Evolutionary conservation across 2,329 filamentous ascomycete species (phyloP).

Genomic region (Aspergillus eucalypticola): DNA sequence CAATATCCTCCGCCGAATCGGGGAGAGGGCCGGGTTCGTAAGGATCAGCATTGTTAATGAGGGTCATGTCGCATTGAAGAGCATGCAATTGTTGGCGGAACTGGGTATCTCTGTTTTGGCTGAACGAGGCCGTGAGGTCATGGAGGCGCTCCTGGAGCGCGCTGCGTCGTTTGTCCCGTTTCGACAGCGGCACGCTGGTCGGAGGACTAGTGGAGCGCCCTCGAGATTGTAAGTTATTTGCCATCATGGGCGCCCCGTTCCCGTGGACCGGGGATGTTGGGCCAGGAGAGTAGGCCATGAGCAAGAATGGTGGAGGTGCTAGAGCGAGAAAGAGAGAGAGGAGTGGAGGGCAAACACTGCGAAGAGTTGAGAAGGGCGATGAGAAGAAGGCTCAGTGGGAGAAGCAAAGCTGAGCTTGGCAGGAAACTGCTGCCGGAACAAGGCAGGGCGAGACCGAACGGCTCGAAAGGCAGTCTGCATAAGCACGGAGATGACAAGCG

Average conservation of each 20-base stretch:
- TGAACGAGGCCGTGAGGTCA: conserved; percentile 74
- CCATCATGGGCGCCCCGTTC: conserved; percentile 19
- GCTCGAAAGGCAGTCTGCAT: conserved; percentile 2
- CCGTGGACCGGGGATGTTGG: conserved; percentile 33
- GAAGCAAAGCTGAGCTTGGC: neutral
- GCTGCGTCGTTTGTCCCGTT: conserved; percentile 86
- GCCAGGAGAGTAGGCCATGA: conserved; percentile 45
- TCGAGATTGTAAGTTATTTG: conserved; percentile 25
- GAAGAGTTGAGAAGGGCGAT: neutral
- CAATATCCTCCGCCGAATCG: conserved; percentile 65
- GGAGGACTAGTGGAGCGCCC: conserved; percentile 36
- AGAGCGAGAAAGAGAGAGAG: conserved; percentile 8
- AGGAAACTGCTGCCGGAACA: neutral
- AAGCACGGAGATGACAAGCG: conserved; percentile 1
- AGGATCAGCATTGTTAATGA: conserved; percentile 82
- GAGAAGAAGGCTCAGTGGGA: neutral
- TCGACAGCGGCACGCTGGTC: conserved; percentile 59
- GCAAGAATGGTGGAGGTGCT: conserved; percentile 10
- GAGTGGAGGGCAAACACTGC: conserved; percentile 5
- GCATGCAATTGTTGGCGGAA: conserved; percentile 89
- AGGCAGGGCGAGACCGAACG: neutral
- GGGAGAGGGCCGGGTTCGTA: conserved; percentile 71
- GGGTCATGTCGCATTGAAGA: conserved; percentile 85
- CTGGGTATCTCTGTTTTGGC: conserved; percentile 75
- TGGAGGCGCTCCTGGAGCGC: conserved; percentile 77